Conservation (phyloP, 1,284 basidiomycete genomes). For the Ustilago xerochloae region DNA sequence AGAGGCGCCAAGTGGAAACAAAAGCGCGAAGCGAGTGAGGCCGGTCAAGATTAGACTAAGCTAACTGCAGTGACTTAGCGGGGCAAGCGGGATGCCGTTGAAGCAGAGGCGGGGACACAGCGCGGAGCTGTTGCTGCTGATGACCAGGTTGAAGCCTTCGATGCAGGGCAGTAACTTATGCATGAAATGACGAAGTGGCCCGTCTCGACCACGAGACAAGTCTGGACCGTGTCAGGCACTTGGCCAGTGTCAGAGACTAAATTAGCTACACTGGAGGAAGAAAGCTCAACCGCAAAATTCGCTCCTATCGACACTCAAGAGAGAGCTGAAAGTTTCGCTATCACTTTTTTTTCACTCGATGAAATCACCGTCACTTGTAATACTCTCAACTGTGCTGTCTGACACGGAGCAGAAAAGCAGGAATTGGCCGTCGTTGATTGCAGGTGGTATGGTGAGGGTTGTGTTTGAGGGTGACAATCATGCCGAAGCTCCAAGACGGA, state of each 20-base stretch:
- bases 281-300: not conserved
- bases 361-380: no score
- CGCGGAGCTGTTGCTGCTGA: no score
- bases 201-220: not conserved
- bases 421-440: no score
- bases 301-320: not conserved
- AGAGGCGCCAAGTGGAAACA: not conserved
- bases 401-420: not conserved
- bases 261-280: slow-evolving; percentile 1
- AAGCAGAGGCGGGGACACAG: no score
- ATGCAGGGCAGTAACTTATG: not conserved
- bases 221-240: not conserved
- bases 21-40: not conserved
- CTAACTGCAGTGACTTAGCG: not conserved
- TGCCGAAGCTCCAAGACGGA: not conserved
- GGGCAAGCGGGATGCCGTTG: not conserved
- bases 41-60: not conserved
- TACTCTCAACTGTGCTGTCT: no score
- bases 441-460: not conserved
- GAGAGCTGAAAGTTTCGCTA: not conserved
- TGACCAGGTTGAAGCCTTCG: not conserved
- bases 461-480: not conserved
- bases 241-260: not conserved
- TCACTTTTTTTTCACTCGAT: not conserved
- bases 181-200: slow-evolving; percentile 16